Evolutionary conservation across 768 basidiomycete genomes (phyloP).

Genomic region (Saitozyma podzolica): DNA sequence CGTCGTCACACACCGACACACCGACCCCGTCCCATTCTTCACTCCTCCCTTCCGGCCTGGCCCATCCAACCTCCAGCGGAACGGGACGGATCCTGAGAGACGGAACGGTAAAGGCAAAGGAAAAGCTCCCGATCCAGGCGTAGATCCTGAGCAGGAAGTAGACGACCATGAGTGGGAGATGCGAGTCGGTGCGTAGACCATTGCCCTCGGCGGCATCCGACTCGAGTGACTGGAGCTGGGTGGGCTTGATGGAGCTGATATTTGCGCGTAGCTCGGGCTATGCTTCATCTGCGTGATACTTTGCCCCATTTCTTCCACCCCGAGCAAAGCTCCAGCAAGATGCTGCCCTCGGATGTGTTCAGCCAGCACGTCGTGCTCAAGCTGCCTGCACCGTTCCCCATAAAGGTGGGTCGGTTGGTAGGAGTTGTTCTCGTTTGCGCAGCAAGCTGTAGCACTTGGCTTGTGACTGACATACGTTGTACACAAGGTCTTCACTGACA

Average conservation of each 20-base stretch:
- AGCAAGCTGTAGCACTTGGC: neutral
- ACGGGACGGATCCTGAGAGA: conserved; percentile 8
- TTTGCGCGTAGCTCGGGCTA: conserved; percentile 28
- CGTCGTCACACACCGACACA: no score
- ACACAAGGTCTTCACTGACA: neutral
- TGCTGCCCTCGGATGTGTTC: conserved; percentile 49
- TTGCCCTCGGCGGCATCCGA: neutral
- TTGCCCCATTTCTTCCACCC: conserved; percentile 43
- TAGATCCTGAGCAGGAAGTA: conserved; percentile 34
- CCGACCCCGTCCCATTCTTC: conserved; percentile 28
- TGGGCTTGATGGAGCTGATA: neutral
- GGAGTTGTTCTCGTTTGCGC: neutral
- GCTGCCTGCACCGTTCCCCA: conserved; percentile 46
- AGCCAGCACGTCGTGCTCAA: conserved; percentile 42
- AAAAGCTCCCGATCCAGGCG: conserved; percentile 24
- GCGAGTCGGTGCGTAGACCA: conserved; percentile 42
- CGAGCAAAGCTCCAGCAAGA: conserved; percentile 20
- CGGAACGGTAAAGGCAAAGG: conserved; percentile 31
- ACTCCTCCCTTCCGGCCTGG: conserved; percentile 22
- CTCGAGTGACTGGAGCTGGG: neutral
- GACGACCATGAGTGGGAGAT: conserved; percentile 50
- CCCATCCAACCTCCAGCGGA: neutral
- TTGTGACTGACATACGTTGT: neutral
- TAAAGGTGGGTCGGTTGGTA: conserved; percentile 37
- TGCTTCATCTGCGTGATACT: conserved; percentile 47